Conservation (phyloP, 257 asterid genomes). For the Solanum pinnatisectum region DNA sequence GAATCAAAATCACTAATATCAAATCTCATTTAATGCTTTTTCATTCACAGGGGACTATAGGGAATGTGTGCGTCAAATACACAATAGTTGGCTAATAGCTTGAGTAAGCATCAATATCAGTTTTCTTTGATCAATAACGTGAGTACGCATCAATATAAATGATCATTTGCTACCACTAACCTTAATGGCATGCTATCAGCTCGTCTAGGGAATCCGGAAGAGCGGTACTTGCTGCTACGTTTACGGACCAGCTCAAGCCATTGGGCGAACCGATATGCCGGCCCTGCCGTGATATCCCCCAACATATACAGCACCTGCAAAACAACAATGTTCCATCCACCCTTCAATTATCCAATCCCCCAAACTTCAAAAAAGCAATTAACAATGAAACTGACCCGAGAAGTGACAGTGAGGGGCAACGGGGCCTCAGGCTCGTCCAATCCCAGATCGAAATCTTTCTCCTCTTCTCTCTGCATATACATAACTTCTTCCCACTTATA, state of each 20-base stretch:
- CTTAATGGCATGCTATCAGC: slow-evolving; percentile 61
- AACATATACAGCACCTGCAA: slow-evolving; percentile 92
- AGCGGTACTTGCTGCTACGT: slow-evolving; percentile 73
- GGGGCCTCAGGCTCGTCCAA: slow-evolving; percentile 64
- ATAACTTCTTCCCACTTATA: not conserved
- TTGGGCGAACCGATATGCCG: slow-evolving; percentile 85
- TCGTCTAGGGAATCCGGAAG: slow-evolving; percentile 86
- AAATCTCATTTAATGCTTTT: not conserved
- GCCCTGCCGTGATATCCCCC: slow-evolving; percentile 94
- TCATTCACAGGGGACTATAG: not conserved
- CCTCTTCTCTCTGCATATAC: slow-evolving; percentile 79
- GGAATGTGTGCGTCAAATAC: not conserved
- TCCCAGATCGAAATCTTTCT: slow-evolving; percentile 66
- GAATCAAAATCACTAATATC: not conserved
- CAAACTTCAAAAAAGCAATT: not conserved
- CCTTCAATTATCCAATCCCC: not conserved
- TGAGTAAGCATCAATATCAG: not conserved
- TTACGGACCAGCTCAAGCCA: slow-evolving; percentile 98
- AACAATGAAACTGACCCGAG: slow-evolving; percentile 40
- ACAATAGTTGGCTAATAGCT: not conserved
- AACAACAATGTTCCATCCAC: not conserved
- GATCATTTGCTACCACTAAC: slow-evolving; percentile 3
- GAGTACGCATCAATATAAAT: not conserved
- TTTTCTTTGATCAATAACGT: not conserved
- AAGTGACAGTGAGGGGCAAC: slow-evolving; percentile 91